Base-by-base conservation (phyloP, 768 basidiomycete genomes). In the Boletus huronensis region DNA sequence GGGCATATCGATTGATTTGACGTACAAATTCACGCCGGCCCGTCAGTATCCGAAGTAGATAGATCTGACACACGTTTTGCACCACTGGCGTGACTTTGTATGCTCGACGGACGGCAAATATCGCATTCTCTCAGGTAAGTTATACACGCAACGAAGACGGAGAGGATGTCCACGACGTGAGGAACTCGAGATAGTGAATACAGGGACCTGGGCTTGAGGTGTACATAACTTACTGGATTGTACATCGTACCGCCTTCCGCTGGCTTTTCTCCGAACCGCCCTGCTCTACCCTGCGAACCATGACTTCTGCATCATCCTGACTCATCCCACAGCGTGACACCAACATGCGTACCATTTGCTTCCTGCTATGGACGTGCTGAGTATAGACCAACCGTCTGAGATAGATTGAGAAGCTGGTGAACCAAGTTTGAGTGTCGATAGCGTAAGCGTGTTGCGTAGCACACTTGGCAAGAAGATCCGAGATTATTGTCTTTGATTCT, bases 401-500 rank as follows among this genome's bases (percentile, higher is more conserved):
- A 46, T 64, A 67, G 54, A 66, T 32, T 13, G 58, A 58, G 48
- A 66, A 56, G 47, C 53, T 51, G 40, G 65, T 59, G 50, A 66
- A 48, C 65, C 65, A 66, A 48, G 58, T 62, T 28, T 55, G 65
- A 21, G 60, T 64, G 21, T 67, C 65, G 31, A 67, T 1, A 5
- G 47, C 41, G 31, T 67, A 53, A 39, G 62, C 62, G 34, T 57
- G 58, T 36, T 54, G 57, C 14, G 45, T 55, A 17, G 62, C 53
- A 53, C 66, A 67, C 31, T 53, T 58, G 34, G 48, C 46, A 32
- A 68, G 67, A 57, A 68, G 66, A 11, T 60, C 52, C 29, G 52
- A 64, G 10, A 72, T 59, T 35, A 60, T 55, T 42, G 26, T 47
- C 58, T 58, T 72, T 36, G 75, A 76, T 45, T 71, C 68, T 38